Evolutionary conservation across 2,329 filamentous ascomycete species (phyloP), one percentile per base, ranked within the genome.

Genomic region (Mycosphaerella arachidis): DNA sequence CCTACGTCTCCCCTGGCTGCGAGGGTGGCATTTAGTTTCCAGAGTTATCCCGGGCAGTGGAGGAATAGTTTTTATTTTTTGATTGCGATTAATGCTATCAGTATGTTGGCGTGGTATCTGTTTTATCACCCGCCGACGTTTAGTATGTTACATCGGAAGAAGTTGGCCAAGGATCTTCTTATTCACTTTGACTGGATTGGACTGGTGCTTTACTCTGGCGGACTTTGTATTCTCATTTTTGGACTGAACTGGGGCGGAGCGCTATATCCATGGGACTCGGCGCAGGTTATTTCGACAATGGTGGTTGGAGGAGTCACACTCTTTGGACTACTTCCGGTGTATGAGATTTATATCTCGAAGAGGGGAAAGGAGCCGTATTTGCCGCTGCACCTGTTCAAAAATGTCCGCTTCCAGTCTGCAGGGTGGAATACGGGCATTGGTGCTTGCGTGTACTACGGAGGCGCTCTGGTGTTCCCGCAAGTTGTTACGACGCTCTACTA

Each of bases 101-200:
- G 63, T 29, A 59, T 64, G 2, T 46, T 69, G 29, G 62, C 63
- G 0, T 68, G 66, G 66, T 67, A 63, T 51, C 71, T 75, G 54
- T 76, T 74, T 63, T 75, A 76, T 59, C 70, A 29, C 48, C 68
- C 68, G 18, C 68, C 68, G 18, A 70, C 67, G 20, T 70, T 70
- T 53, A 67, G 64, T 48, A 67, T 68, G 65, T 53, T 68, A 58
- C 68, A 70, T 33, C 60, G 67, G 6, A 67, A 69, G 60, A 63
- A 63, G 56, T 48, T 65, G 9, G 64, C 66, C 3, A 64, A 48
- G 48, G 67, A 70, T 24, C 56, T 69, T 10, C 53, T 69, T 40
- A 6, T 66, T 7, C 55, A 68, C 54, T 69, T 70, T 50, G 68
- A 70, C 56, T 70, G 64, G 63, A 63, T 68, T 29, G 68, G 68